Percentiles rank a stretch among this genome's conserved stretches.
phyloP scores from a whole-genome alignment of 495 filamentous ascomycete species.

The Hypoxylon fragiforme region DNA sequence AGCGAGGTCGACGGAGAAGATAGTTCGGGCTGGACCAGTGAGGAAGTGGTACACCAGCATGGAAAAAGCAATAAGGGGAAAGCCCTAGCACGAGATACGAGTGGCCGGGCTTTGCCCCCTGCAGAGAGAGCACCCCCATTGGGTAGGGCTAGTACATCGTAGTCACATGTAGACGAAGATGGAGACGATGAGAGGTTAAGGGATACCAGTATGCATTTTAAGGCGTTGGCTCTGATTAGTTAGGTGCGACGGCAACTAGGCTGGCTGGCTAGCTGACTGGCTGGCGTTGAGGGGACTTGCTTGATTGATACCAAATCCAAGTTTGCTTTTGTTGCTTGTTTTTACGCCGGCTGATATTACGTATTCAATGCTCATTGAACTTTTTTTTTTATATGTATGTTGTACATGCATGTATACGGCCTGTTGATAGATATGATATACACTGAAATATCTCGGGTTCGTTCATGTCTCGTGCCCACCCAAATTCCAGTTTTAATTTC shows the following conservation, averaged over 20 bases:
- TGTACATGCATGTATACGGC: conserved; percentile 28
- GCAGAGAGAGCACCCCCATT: conserved; percentile 47
- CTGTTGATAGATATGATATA: conserved; percentile 30
- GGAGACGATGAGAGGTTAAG: conserved; percentile 26
- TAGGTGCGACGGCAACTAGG: conserved; percentile 12
- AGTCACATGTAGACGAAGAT: conserved; percentile 29
- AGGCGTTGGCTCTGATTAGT: conserved; percentile 31
- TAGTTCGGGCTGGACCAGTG: conserved; percentile 33
- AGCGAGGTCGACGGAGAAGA: conserved; percentile 22
- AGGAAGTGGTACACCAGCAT: conserved; percentile 30
- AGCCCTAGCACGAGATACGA: conserved; percentile 39
- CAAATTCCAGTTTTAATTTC: conserved; percentile 59
- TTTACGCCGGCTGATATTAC: background rate
- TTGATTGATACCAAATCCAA: conserved; percentile 30
- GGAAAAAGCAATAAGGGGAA: conserved; percentile 40
- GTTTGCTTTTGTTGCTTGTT: conserved; percentile 2
- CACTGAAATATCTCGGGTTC: conserved; percentile 3
- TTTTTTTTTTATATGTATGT: conserved; percentile 9
- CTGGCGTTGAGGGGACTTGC: conserved; percentile 25
- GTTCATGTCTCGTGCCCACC: conserved; percentile 1
- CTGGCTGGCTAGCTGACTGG: conserved; percentile 6
- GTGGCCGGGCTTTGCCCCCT: conserved; percentile 44
- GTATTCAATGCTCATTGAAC: background rate
- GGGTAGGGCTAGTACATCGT: conserved; percentile 28
- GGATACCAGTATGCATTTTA: conserved; percentile 14